Percentiles rank a stretch among this genome's conserved stretches.
phyloP scores from a whole-genome alignment of 768 basidiomycete species.

The Trametes maxima region DNA sequence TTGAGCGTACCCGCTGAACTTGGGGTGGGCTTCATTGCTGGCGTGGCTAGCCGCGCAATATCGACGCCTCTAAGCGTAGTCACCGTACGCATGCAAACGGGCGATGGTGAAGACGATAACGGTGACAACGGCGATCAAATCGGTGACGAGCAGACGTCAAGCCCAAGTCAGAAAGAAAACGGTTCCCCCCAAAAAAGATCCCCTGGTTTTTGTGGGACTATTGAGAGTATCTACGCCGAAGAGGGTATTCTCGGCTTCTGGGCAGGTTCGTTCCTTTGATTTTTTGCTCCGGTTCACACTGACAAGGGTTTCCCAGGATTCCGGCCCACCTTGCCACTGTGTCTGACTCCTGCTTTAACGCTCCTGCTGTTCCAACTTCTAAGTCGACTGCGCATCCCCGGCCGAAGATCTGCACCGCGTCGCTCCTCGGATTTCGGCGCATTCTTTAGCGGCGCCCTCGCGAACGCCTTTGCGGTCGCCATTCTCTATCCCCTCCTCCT shows the following conservation, averaged over 20 bases:
- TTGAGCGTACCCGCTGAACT: slow-evolving; percentile 50
- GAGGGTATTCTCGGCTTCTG: slow-evolving; percentile 58
- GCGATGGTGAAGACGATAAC: slow-evolving; percentile 37
- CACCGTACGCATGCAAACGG: slow-evolving; percentile 55
- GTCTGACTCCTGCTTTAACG: slow-evolving; percentile 60
- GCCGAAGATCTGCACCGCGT: slow-evolving; percentile 24
- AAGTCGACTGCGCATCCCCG: slow-evolving; percentile 41
- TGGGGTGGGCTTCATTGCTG: slow-evolving; percentile 56
- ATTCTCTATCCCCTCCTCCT: slow-evolving; percentile 61
- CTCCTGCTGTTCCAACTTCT: slow-evolving; percentile 56
- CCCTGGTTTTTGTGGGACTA: slow-evolving; percentile 30
- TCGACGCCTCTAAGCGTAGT: slow-evolving; percentile 59
- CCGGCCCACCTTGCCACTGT: slow-evolving; percentile 49
- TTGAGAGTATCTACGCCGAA: slow-evolving; percentile 48
- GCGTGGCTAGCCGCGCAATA: slow-evolving; percentile 55
- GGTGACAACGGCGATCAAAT: slow-evolving; percentile 25
- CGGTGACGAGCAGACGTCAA: slow-evolving; percentile 28
- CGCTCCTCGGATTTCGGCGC: slow-evolving; percentile 45
- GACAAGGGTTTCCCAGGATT: slow-evolving; percentile 42
- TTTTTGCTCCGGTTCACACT: neutral
- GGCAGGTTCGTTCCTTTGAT: slow-evolving; percentile 43
- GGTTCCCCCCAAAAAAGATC: neutral
- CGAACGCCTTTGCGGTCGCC: slow-evolving; percentile 51
- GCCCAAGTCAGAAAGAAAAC: neutral
- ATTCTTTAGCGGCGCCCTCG: slow-evolving; percentile 58